Evolutionary conservation across 495 filamentous ascomycete species (phyloP), one percentile per base, ranked within the genome.

Genomic region (Aspergillus sclerotioniger): DNA sequence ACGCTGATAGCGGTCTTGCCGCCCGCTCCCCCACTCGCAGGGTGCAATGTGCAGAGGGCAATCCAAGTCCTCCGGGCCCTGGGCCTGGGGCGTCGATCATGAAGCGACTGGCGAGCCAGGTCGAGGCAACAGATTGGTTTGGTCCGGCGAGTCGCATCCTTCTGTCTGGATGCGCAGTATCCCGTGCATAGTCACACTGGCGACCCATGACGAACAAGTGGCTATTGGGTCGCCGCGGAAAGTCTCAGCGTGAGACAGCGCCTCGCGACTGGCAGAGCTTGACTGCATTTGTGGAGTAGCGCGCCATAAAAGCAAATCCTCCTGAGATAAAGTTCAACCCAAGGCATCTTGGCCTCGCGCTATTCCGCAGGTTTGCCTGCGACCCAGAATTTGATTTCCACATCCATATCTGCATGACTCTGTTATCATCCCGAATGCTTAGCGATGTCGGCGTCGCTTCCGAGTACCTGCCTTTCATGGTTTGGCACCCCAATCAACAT

Each of bases 161-260:
- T 57, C 33, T 37, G 37, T n/a, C 32, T 53, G 51, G 33, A 43
- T 29, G 35, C 41, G 45, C 55, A 35, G 19, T 32, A 41, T 58
- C 39, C 47, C 56, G 35, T 58, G 56, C 56, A 58, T 52, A 51
- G 48, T 52, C 56, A 52, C 56, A 58, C 45, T 20, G n/a, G 2
- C 21, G 43, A 35, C 53, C 25, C 43, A 56, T 15, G 43, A 56
- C 43, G 51, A 15, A n/a, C 33, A 20, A 37, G 15, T 43, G 16
- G 31, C 51, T 15, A 41, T 53, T 53, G 51, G 33, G 25, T 21
- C 31, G 21, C 15, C 33, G 31, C 33, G 9, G 10, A 37, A 39
- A 41, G 32, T 53, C 16, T 53, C 31, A 19, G 0, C 25, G 32
- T 41, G 37, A 41, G 13, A 41, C 25, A 39, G 19, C n/a, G 9